These are phyloP conservation scores for Leccinum ochraceum DNA, from an alignment of 768 basidiomycete species.

Conservation along the genomic window DNA sequence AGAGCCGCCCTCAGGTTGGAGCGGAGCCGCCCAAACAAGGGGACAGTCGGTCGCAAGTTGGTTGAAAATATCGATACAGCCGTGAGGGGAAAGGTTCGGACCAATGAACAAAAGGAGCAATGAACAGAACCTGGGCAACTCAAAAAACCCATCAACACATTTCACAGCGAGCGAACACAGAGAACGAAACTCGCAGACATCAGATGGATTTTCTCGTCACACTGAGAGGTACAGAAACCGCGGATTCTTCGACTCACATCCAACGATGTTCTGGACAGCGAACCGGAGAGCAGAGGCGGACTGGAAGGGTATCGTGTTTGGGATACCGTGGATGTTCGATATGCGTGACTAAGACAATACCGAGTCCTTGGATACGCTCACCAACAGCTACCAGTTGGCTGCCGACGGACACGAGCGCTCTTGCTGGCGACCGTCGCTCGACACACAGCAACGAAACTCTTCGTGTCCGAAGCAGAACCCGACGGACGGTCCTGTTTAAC, in stretches of 20 bases:
- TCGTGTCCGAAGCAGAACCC: neutral
- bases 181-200: neutral
- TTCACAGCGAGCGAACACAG: neutral
- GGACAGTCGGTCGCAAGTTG: too few species aligned
- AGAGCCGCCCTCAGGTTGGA: too few species aligned
- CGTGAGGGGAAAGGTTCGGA: too few species aligned
- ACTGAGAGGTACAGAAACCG: neutral
- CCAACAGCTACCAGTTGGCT: neutral
- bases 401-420: neutral
- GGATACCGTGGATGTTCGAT: neutral
- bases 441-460: neutral
- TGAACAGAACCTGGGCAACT: too few species aligned
- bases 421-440: too few species aligned
- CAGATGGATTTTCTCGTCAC: neutral
- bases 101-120: too few species aligned
- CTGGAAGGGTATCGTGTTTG: neutral
- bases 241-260: neutral
- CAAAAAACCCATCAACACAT: neutral
- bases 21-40: too few species aligned
- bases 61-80: too few species aligned
- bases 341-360: neutral
- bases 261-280: neutral
- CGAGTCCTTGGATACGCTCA: neutral
- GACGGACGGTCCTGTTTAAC: neutral
- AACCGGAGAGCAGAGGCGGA: neutral